Evolutionary conservation across 2,329 filamentous ascomycete genomes (phyloP).

Genomic region (Trichocomaceae sp.): DNA sequence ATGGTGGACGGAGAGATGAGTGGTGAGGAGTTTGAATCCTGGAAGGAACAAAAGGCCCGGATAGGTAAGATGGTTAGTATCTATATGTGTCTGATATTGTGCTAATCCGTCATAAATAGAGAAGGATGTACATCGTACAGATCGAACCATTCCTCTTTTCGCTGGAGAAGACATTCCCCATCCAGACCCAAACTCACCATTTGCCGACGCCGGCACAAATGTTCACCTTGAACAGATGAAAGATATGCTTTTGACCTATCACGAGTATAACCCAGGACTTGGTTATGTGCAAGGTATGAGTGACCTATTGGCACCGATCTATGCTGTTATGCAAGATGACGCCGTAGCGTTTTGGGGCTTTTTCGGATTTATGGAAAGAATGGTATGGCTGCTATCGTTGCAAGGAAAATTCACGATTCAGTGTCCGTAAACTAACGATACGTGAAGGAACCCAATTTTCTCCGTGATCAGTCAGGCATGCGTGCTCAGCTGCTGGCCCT

Average conservation of each 20-base stretch:
- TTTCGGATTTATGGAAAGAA: conserved; percentile 90
- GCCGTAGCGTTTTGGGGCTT: conserved; percentile 97
- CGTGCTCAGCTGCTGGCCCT: conserved; percentile 81
- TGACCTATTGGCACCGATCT: conserved; percentile 89
- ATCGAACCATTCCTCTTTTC: conserved; percentile 91
- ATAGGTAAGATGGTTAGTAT: conserved; percentile 63
- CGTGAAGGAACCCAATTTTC: conserved; percentile 76
- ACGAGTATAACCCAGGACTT: conserved; percentile 91
- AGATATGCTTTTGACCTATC: conserved; percentile 97
- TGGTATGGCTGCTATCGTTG: conserved; percentile 46
- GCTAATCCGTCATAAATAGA: conserved; percentile 51
- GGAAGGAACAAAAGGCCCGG: conserved; percentile 85
- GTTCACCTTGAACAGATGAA: conserved; percentile 98
- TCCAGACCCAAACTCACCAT: conserved; percentile 91
- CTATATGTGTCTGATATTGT: background rate
- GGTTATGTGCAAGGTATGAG: conserved; percentile 99
- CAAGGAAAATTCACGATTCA: background rate
- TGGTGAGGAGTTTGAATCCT: conserved; percentile 83
- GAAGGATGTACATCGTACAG: conserved; percentile 96
- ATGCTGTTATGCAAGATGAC: conserved; percentile 95
- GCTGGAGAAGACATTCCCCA: conserved; percentile 94
- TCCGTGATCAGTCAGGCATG: conserved; percentile 95
- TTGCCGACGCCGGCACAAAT: conserved; percentile 87
- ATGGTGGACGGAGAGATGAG: conserved; percentile 76
- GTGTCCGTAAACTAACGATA: background rate